Evolutionary conservation across 768 basidiomycete species (phyloP).

Genomic region (Calvatia gigantea): DNA sequence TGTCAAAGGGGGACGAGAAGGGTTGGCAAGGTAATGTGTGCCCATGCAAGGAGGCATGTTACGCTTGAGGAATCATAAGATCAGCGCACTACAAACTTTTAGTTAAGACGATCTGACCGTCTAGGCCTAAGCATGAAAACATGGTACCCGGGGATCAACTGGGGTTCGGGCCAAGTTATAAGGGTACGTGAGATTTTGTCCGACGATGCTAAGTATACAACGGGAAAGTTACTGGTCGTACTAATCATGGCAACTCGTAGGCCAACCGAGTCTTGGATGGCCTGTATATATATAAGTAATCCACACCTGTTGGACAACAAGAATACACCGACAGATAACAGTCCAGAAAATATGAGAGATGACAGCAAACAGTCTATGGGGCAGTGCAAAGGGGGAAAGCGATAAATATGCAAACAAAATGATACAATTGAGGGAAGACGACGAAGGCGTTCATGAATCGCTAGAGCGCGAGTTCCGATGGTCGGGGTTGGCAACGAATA

Average conservation of each 20-base stretch:
- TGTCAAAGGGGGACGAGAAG: too few species aligned
- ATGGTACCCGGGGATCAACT: too few species aligned
- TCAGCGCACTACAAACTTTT: too few species aligned
- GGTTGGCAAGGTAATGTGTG: too few species aligned
- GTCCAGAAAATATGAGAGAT: background rate
- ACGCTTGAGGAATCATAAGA: too few species aligned
- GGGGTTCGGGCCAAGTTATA: too few species aligned
- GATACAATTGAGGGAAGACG: background rate
- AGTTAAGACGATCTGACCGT: too few species aligned
- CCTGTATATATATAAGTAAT: background rate
- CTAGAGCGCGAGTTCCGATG: slow-evolving; percentile 17
- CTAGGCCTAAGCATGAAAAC: too few species aligned
- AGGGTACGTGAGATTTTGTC: background rate
- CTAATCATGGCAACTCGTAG: slow-evolving; percentile 4
- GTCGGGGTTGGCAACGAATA: slow-evolving; percentile 78
- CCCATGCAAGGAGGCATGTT: too few species aligned
- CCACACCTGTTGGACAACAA: background rate
- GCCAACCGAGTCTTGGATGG: background rate
- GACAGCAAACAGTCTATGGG: background rate
- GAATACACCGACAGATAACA: background rate
- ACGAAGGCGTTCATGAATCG: slow-evolving; percentile 16
- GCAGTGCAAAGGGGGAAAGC: background rate
- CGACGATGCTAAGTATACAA: background rate
- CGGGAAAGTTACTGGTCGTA: background rate
- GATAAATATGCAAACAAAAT: background rate